phyloP scores from a whole-genome alignment of 2,329 filamentous ascomycete genomes.

The Phaeophleospora eucalypticola region DNA sequence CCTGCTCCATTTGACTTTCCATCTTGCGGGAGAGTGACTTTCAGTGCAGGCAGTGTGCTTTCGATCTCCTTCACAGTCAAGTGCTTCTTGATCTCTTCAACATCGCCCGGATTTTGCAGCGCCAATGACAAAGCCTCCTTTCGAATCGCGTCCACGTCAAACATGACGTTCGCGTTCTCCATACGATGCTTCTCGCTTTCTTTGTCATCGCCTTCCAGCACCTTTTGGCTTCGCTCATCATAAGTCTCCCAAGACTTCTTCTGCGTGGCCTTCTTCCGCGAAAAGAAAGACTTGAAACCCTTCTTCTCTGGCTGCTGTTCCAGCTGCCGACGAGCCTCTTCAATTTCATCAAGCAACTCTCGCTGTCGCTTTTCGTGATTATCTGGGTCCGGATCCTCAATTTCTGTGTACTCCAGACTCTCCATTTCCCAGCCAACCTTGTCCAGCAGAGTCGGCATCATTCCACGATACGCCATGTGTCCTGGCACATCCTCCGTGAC shows the following conservation, averaged over 20 bases:
- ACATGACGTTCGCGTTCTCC: conserved; percentile 60
- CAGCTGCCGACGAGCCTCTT: conserved; percentile 82
- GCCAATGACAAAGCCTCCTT: conserved; percentile 66
- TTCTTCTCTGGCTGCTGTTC: conserved; percentile 71
- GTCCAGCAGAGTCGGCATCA: conserved; percentile 82
- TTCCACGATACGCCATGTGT: conserved; percentile 93
- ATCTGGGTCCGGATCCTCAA: conserved; percentile 94
- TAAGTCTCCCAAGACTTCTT: conserved; percentile 95
- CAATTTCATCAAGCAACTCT: conserved; percentile 93
- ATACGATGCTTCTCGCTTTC: conserved; percentile 35
- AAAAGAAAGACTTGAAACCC: conserved; percentile 70
- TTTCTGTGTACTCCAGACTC: conserved; percentile 90
- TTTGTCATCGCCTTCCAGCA: conserved; percentile 39
- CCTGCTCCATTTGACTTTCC: conserved; percentile 1
- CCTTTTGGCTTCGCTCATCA: conserved; percentile 59
- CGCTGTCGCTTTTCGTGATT: conserved; percentile 83
- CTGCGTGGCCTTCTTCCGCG: conserved; percentile 69
- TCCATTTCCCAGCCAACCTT: conserved; percentile 89
- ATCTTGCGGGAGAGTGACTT: conserved; percentile 46
- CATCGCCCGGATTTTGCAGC: conserved; percentile 61
- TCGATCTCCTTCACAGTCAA: conserved; percentile 59
- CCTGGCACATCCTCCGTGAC: conserved; percentile 81
- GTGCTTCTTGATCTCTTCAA: conserved; percentile 74
- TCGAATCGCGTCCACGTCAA: conserved; percentile 92
- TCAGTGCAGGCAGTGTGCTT: conserved; percentile 86